Evolutionary conservation across 345 rosid species (phyloP), one percentile per base, ranked within the genome.

Genomic region (Rubroshorea leprosula): DNA sequence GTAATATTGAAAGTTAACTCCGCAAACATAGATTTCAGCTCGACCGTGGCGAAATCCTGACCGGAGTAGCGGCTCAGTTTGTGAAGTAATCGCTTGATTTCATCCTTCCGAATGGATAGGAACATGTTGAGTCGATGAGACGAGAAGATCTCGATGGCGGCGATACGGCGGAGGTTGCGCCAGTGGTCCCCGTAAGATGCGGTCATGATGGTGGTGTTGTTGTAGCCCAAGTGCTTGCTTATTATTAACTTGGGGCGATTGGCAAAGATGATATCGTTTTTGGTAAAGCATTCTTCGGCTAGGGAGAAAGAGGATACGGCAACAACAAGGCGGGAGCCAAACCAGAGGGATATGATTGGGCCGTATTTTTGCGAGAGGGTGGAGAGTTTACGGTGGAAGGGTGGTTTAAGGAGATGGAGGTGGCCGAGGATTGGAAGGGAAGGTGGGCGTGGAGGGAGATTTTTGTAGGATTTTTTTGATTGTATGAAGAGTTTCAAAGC

Each of bases 261-360:
- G 0, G 85, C 83, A 0, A 85, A 46, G 39, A 75, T 58, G 44
- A 72, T 45, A 53, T 83, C 83, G 43, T 78, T 78, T 15, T 62
- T 72, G 21, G 78, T 77, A 58, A 85, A 78, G 44, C 89, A 85
- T 64, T 83, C 86, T 47, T 80, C 70, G 11, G 66, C 82, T 1
- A 49, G 12, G 0, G 74, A 13, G 0, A 58, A 50, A 4, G 85
- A 85, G 0, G 83, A 29, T 4, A 80, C 62, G 6, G 82, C 71
- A 3, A 74, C 47, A 0, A 57, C 58, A 13, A 45, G 65, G 25
- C 76, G 68, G 17, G 72, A 57, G 0, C 84, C 84, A 15, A 82
- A 63, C 12, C 60, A 51, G 26, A 81, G 83, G 44, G 72, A 69
- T 48, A 81, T 31, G 24, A 84, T 31, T 0, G 67, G 80, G 47